These are phyloP conservation scores for Lachnellula cervina DNA, from an alignment of 2,329 filamentous ascomycete species.

Conservation along the genomic window DNA sequence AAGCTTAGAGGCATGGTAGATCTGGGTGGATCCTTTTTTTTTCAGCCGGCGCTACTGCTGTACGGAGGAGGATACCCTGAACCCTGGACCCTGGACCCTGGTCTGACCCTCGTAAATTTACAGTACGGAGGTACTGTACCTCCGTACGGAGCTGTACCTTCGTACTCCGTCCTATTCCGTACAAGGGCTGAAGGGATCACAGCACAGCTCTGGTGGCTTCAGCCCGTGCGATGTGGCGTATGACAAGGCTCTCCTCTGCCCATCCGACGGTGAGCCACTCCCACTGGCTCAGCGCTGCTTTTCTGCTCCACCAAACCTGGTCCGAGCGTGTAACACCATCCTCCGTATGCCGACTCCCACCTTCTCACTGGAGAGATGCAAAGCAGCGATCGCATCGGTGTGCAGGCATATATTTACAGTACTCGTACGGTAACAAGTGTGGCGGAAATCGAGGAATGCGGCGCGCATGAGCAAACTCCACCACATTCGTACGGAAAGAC, in stretches of 20 bases:
- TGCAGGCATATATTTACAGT: too few species aligned
- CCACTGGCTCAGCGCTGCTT: background rate
- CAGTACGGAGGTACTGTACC: too few species aligned
- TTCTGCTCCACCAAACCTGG: background rate
- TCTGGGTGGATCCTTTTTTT: background rate
- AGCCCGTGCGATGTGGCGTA: background rate
- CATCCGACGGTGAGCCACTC: background rate
- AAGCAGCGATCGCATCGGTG: background rate
- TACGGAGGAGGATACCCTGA: too few species aligned
- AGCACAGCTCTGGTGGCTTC: background rate
- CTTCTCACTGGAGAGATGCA: background rate
- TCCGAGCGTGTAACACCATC: background rate
- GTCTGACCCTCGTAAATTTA: too few species aligned
- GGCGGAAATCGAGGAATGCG: background rate
- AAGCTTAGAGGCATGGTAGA: background rate
- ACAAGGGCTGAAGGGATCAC: background rate
- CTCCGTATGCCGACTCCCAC: conserved; percentile 1
- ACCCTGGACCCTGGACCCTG: too few species aligned
- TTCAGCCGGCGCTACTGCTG: background rate
- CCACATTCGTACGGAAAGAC: background rate
- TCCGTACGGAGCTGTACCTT: too few species aligned
- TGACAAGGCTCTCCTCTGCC: background rate
- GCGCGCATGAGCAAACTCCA: background rate
- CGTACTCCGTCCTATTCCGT: too few species aligned
- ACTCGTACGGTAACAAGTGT: background rate